These are phyloP conservation scores for Entomortierella lignicola DNA, from an alignment of 192 early-diverging fungal genomes.

Conservation along the genomic window DNA sequence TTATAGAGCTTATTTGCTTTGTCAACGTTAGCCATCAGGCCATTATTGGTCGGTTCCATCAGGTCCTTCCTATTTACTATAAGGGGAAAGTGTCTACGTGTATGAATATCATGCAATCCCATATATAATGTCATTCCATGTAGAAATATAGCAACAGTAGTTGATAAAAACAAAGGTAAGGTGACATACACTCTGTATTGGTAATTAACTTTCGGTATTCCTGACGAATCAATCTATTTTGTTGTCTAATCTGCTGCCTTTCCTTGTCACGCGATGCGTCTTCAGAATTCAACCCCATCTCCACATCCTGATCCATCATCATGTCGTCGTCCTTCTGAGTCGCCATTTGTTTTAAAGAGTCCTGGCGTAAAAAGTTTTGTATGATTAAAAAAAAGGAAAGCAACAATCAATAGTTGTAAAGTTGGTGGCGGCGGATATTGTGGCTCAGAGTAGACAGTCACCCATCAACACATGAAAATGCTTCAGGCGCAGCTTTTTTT, in stretches of 20 bases:
- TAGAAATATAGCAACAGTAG: not conserved
- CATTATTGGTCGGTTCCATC: conserved; percentile 47
- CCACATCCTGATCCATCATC: conserved; percentile 9
- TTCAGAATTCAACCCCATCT: conserved; percentile 14
- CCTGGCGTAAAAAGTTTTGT: too few relatives aligned
- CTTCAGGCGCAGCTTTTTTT: too few relatives aligned
- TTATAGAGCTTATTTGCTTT: conserved; percentile 52
- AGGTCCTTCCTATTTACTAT: conserved; percentile 57
- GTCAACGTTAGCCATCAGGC: conserved; percentile 44
- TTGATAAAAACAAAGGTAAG: not conserved
- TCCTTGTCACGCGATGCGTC: not conserved
- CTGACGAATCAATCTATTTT: conserved; percentile 50
- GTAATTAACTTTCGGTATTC: conserved; percentile 51
- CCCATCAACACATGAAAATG: too few relatives aligned
- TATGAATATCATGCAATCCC: not conserved
- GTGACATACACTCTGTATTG: conserved; percentile 39
- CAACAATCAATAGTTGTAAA: not conserved
- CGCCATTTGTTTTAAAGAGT: too few relatives aligned
- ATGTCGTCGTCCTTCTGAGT: conserved; percentile 1
- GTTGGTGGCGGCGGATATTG: not conserved
- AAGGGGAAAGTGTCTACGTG: not conserved
- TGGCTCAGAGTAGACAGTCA: too few relatives aligned
- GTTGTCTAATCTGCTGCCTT: conserved; percentile 35
- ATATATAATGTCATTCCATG: too few relatives aligned
- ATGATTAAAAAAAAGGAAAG: too few relatives aligned